Conservation (phyloP, 768 basidiomycete genomes). For the Lanmaoa rubissima region DNA sequence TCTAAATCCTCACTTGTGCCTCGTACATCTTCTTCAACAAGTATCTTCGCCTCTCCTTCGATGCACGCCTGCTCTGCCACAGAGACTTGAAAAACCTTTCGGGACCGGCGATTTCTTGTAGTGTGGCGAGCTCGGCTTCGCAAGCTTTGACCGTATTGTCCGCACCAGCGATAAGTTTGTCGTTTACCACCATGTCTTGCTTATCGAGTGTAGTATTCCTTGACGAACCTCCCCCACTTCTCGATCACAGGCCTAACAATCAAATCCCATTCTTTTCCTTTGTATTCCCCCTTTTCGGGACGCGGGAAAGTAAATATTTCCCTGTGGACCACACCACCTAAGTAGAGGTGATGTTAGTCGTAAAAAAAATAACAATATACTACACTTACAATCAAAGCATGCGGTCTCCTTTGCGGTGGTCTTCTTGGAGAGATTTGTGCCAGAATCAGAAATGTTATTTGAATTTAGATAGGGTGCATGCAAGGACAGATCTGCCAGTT, state of each 20-base stretch:
- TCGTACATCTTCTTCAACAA: constrained; percentile 73
- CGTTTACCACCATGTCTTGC: constrained; percentile 80
- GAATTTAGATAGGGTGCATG: constrained; percentile 59
- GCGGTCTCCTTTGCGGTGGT: constrained; percentile 17
- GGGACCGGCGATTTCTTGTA: constrained; percentile 61
- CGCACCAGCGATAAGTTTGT: constrained; percentile 54
- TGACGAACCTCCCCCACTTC: constrained; percentile 71
- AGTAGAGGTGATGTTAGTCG: constrained; percentile 5
- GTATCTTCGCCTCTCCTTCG: constrained; percentile 60
- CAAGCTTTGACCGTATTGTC: constrained; percentile 67
- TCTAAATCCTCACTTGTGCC: constrained; percentile 65
- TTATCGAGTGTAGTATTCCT: constrained; percentile 30
- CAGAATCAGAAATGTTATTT: constrained; percentile 31
- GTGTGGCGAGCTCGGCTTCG: constrained; percentile 70
- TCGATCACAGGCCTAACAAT: constrained; percentile 76
- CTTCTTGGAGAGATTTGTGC: constrained; percentile 18
- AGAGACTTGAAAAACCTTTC: constrained; percentile 41
- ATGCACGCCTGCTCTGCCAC: constrained; percentile 48
- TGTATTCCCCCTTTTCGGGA: constrained; percentile 48
- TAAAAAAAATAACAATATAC: background rate
- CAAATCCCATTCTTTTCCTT: constrained; percentile 69
- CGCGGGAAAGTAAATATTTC: constrained; percentile 78
- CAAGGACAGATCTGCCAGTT: constrained; percentile 66
- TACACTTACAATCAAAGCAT: constrained; percentile 46
- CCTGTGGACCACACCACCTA: constrained; percentile 61